Evolutionary conservation across 78 protist species (phyloP).

Genomic region (Planoprotostelium fungivorum): DNA sequence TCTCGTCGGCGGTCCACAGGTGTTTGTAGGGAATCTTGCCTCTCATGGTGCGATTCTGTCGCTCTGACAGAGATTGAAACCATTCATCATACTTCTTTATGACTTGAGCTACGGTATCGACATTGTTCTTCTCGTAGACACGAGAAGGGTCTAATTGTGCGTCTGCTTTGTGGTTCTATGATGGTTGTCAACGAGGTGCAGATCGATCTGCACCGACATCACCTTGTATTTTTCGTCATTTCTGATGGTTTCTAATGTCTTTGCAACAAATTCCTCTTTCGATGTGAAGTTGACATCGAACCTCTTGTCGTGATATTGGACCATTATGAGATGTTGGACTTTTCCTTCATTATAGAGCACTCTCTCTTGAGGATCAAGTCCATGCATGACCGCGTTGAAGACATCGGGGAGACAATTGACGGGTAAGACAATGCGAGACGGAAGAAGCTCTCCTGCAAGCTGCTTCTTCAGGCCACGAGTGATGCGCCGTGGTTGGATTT

Average conservation of each 20-base stretch:
- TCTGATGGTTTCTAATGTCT: neutral
- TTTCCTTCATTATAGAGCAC: neutral
- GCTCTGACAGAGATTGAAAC: neutral
- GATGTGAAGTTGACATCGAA: neutral
- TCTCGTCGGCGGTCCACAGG: neutral
- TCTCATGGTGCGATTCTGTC: neutral
- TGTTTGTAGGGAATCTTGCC: neutral
- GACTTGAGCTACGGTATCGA: neutral
- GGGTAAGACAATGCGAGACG: neutral
- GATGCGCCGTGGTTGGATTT: neutral
- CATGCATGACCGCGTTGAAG: neutral
- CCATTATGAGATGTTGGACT: neutral
- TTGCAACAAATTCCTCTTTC: neutral
- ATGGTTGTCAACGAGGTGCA: neutral
- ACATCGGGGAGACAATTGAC: neutral
- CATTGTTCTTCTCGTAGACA: neutral
- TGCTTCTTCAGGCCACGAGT: neutral
- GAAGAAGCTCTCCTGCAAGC: neutral
- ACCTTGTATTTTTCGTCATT: neutral
- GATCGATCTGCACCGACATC: no score
- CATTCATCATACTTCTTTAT: neutral
- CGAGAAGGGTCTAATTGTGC: neutral
- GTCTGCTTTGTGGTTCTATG: neutral
- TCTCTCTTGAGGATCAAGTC: neutral
- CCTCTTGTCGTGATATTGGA: neutral